Conservation (phyloP, 139 green algal species). For the Chlorella sorokiniana region DNA sequence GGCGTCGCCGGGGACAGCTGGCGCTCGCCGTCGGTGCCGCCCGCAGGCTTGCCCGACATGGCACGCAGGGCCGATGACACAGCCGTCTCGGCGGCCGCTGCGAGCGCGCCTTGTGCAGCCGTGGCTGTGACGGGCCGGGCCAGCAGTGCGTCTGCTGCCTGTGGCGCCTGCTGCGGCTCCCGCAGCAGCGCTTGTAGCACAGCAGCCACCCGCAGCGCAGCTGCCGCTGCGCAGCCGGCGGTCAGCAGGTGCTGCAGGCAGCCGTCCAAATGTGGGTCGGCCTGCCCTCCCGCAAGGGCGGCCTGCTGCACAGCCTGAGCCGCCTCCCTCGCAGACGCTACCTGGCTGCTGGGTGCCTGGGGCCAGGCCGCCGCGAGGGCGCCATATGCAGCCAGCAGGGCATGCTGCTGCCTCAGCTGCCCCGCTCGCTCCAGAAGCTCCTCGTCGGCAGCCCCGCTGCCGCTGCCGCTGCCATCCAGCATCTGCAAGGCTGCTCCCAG, state of each 20-base stretch:
- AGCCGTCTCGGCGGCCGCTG: background rate
- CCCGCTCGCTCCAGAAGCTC: background rate
- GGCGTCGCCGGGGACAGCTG: conserved; percentile 6
- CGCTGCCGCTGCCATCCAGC: background rate
- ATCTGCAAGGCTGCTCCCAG: background rate
- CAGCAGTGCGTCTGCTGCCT: background rate
- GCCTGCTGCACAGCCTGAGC: conserved; percentile 2
- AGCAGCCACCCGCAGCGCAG: background rate
- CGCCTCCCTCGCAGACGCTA: background rate
- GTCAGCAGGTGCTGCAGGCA: conserved; percentile 21
- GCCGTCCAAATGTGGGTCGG: background rate
- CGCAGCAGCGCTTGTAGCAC: conserved; percentile 6
- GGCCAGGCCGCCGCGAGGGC: background rate
- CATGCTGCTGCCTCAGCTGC: background rate
- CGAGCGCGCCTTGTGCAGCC: background rate
- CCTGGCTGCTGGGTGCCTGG: background rate
- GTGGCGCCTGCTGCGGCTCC: background rate
- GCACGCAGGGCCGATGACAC: background rate
- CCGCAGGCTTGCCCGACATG: background rate
- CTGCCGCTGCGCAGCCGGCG: background rate
- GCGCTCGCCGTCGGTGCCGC: too few species aligned
- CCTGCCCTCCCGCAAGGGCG: background rate
- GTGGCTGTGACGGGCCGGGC: background rate
- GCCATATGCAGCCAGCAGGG: background rate
- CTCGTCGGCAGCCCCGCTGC: background rate